phyloP scores from a whole-genome alignment of 352 stramenopile species.

The Phytophthora gonapodyides region DNA sequence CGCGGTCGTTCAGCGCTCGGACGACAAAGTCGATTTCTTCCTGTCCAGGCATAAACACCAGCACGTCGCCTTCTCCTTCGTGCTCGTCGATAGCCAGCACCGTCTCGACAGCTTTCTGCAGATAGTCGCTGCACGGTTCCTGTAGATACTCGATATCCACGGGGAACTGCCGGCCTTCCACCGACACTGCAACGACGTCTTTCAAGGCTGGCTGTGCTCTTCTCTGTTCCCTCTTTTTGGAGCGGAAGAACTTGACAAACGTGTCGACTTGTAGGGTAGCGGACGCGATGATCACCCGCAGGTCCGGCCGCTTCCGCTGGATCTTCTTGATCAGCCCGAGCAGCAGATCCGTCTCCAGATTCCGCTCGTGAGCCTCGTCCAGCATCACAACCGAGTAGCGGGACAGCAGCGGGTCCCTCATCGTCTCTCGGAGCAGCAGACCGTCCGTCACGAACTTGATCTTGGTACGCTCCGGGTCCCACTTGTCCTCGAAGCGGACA shows the following conservation, averaged over 20 bases:
- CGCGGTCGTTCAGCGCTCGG: constrained; percentile 51
- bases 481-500: constrained; percentile 99
- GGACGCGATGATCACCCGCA: constrained; percentile 89
- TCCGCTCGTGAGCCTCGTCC: constrained; percentile 96
- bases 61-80: constrained; percentile 90
- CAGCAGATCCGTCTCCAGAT: constrained; percentile 93
- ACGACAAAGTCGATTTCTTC: constrained; percentile 95
- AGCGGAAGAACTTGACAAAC: constrained; percentile 92
- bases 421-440: constrained; percentile 97
- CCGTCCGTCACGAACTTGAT: constrained; percentile 99
- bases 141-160: constrained; percentile 93
- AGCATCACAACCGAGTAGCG: constrained; percentile 86
- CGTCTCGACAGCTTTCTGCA: constrained; percentile 76
- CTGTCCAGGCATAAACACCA: constrained; percentile 95
- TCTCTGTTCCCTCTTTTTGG: constrained; percentile 35
- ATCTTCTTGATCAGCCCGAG: constrained; percentile 97
- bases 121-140: constrained; percentile 66
- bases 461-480: constrained; percentile 81
- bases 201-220: constrained; percentile 20
- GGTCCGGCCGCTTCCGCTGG: constrained; percentile 80
- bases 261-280: constrained; percentile 83
- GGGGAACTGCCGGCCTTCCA: constrained; percentile 90
- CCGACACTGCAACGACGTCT: constrained; percentile 69
- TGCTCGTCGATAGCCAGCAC: constrained; percentile 69
- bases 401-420: constrained; percentile 78